Percentiles rank a stretch among this genome's conserved stretches.
Evolutionary conservation across 2,329 filamentous ascomycete species (phyloP).

Genomic region (Trichothecium roseum): DNA sequence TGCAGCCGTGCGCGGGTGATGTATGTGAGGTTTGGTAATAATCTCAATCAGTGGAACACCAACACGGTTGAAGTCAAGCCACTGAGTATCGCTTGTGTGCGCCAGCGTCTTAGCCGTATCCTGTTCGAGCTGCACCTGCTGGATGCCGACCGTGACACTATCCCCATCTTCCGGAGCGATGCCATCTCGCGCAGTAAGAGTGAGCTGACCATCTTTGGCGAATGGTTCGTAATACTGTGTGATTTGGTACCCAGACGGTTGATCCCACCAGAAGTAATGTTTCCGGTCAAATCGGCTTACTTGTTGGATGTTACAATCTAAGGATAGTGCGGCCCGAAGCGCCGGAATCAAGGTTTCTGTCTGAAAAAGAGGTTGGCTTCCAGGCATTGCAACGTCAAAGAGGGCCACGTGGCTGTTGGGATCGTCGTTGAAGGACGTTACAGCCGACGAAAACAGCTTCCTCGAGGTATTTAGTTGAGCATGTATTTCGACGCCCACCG

Average conservation of each 20-base stretch:
- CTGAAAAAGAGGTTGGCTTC: constrained; percentile 81
- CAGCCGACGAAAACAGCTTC: constrained; percentile 79
- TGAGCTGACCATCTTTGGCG: constrained; percentile 61
- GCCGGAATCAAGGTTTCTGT: constrained; percentile 75
- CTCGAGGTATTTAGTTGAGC: constrained; percentile 81
- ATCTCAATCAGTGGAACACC: constrained; percentile 89
- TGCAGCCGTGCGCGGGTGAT: constrained; percentile 77
- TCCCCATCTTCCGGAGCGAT: constrained; percentile 65
- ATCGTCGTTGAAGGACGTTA: constrained; percentile 51
- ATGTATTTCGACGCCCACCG: constrained; percentile 94
- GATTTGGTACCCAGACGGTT: constrained; percentile 93
- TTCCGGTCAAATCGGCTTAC: constrained; percentile 87
- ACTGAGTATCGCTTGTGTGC: constrained; percentile 60
- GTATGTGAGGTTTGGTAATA: constrained; percentile 83
- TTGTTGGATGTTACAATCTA: constrained; percentile 68
- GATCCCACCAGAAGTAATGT: constrained; percentile 99
- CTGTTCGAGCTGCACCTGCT: constrained; percentile 94
- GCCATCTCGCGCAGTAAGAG: constrained; percentile 64
- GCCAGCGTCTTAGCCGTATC: constrained; percentile 92
- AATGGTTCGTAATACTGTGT: constrained; percentile 84
- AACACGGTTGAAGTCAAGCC: constrained; percentile 90
- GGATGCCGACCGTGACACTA: constrained; percentile 66
- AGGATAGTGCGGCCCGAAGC: constrained; percentile 75
- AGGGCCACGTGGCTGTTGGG: constrained; percentile 82
- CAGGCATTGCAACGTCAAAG: constrained; percentile 85